Percentiles rank a stretch among this genome's conserved stretches.
These are phyloP conservation scores for Tylopilus sp. DNA, from an alignment of 1,284 basidiomycete genomes.

Conservation along the genomic window DNA sequence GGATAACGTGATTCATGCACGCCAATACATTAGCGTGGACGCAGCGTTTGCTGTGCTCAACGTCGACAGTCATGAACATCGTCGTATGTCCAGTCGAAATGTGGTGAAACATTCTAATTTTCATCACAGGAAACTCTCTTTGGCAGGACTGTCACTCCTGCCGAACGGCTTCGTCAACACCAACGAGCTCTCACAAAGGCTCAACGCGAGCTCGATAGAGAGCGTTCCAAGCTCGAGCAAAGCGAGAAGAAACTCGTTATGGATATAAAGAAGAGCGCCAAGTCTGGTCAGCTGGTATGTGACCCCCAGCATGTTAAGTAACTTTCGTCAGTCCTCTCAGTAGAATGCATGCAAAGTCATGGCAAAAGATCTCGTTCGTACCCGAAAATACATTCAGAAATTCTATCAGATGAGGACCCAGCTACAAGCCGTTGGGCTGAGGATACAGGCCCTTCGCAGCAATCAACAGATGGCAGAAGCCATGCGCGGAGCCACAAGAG, in stretches of 20 bases:
- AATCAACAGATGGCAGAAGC: conserved; percentile 99
- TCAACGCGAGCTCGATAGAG: conserved; percentile 94
- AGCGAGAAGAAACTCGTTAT: conserved; percentile 90
- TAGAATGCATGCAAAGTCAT: conserved; percentile 98
- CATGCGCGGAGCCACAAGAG: conserved; percentile 95
- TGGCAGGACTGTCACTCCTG: conserved; percentile 89
- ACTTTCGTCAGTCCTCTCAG: conserved; percentile 17
- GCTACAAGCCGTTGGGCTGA: conserved; percentile 90
- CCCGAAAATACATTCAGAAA: conserved; percentile 92
- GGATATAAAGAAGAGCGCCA: conserved; percentile 97
- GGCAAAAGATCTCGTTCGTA: conserved; percentile 97
- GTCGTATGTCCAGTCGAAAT: conserved; percentile 46
- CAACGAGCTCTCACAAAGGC: conserved; percentile 94
- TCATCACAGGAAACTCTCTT: conserved; percentile 81
- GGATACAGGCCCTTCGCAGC: conserved; percentile 94
- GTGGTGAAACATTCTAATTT: conserved; percentile 7
- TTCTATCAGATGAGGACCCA: conserved; percentile 99
- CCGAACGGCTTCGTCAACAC: conserved; percentile 93
- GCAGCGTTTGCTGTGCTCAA: conserved; percentile 21
- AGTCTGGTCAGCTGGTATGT: conserved; percentile 89
- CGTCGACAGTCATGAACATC: conserved; percentile 57
- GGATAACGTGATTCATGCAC: not conserved
- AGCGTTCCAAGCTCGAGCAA: conserved; percentile 89
- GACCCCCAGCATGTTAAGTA: not conserved
- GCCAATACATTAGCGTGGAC: not conserved